Base-by-base conservation (phyloP, 2,329 filamentous ascomycete genomes). In the Sporothrix globosa region DNA sequence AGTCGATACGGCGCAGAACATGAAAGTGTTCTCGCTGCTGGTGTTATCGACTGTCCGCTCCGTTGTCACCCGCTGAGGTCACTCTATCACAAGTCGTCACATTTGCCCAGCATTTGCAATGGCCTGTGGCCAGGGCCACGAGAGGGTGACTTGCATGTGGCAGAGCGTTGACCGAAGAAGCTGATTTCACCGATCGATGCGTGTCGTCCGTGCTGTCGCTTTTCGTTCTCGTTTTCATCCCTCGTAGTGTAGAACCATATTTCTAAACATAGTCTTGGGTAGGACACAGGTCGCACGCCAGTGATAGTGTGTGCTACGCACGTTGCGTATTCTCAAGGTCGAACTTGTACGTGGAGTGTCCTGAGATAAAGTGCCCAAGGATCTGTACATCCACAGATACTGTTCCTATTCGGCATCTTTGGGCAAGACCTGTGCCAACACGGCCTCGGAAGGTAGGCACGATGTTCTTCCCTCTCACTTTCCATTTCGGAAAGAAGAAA, bases 211-310 rank as follows among this genome's bases (percentile, higher is more conserved):
- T 30, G 24, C 53, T 30, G 30, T 34, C 53, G 24, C 34, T 30
- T 34, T 34, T n/a, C 27, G 27, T 34, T 53, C 19, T 58, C 27
- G 27, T 58, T 19, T 58, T n/a, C 24, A 14, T 48, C 13, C 44
- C 44, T 48, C 44, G 44, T 48, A 5, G 27, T 44, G 24, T 46
- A 48, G 10, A 11, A 21, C 5, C 14, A 14, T 41, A 34, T 9
- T 67, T 50, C 65, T 67, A 56, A 67, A 67, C 50, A 67, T 67
- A 67, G 50, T 48, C 34, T 24, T 52, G 50, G 56, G 56, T 61
- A 61, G 56, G 56, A 44, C 56, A 44, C 56, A 39, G 34, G 34
- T 61, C 34, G 30, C 56, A 21, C 10, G 11, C 34, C 1, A 44
- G 34, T 7, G 56, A 14, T 24, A 24, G 10, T 19, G 34, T 41